A percentile compares a stretch with the other conserved stretches of the same genome.
These are phyloP conservation scores for Linanthus parryae DNA, from an alignment of 148 eudicot species.

Conservation along the genomic window DNA sequence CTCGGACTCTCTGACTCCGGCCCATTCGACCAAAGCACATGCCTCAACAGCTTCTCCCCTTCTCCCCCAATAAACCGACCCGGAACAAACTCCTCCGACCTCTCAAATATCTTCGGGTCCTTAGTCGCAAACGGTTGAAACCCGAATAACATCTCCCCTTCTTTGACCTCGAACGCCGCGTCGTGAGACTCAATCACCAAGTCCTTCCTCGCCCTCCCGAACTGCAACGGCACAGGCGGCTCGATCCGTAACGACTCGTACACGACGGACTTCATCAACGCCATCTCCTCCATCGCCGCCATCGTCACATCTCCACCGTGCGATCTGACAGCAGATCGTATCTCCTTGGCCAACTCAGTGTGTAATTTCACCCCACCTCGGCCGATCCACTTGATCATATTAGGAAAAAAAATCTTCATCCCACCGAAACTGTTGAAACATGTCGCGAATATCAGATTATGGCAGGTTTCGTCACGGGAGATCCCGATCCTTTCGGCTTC, in stretches of 20 bases:
- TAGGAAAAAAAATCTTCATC: slow-evolving; percentile 73
- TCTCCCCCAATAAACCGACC: slow-evolving; percentile 65
- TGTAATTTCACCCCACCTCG: slow-evolving; percentile 66
- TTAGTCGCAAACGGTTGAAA: slow-evolving; percentile 81
- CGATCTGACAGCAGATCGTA: slow-evolving; percentile 46
- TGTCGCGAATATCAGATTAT: slow-evolving; percentile 69
- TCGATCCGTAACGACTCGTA: slow-evolving; percentile 73
- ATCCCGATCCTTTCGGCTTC: slow-evolving; percentile 57
- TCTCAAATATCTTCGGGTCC: slow-evolving; percentile 67
- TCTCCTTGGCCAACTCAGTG: slow-evolving; percentile 51
- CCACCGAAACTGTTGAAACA: slow-evolving; percentile 95
- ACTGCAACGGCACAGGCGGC: slow-evolving; percentile 75
- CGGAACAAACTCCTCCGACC: slow-evolving; percentile 69
- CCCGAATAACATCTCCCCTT: slow-evolving; percentile 81
- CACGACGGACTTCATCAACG: slow-evolving; percentile 71
- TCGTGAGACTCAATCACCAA: slow-evolving; percentile 68
- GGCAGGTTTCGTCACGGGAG: slow-evolving; percentile 76
- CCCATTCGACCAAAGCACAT: slow-evolving; percentile 91
- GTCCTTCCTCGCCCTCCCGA: slow-evolving; percentile 52
- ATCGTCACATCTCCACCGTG: slow-evolving; percentile 57
- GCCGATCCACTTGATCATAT: slow-evolving; percentile 71
- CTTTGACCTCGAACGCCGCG: slow-evolving; percentile 55
- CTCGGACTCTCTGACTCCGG: slow-evolving; percentile 59
- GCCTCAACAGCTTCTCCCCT: slow-evolving; percentile 49
- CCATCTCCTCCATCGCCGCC: slow-evolving; percentile 70